A percentile compares a stretch with the other conserved stretches of the same genome.
Evolutionary conservation across 805 yeast genomes (phyloP).

Genomic region (Metschnikowia gelsemii): DNA sequence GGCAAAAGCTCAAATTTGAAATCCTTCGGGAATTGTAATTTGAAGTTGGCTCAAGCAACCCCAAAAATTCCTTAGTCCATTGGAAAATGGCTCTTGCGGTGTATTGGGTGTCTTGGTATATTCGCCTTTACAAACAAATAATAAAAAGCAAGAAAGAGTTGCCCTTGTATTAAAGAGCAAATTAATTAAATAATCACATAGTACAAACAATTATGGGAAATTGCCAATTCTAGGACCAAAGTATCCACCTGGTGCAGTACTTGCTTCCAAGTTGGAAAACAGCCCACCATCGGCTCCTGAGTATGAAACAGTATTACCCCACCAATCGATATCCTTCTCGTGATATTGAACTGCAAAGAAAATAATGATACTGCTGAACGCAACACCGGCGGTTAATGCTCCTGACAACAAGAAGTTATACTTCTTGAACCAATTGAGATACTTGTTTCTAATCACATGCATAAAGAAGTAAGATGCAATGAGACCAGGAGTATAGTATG

Average conservation of each 20-base stretch:
- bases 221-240: constrained; percentile 24
- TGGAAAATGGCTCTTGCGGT: not conserved
- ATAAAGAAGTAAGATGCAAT: constrained; percentile 33
- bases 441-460: constrained; percentile 38
- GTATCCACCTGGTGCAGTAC: constrained; percentile 22
- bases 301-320: constrained; percentile 55
- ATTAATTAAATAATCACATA: not conserved
- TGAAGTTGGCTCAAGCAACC: not conserved
- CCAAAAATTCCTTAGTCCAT: not conserved
- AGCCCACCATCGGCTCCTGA: constrained; percentile 36
- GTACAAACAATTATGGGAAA: constrained; percentile 26
- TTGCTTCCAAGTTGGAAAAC: constrained; percentile 4
- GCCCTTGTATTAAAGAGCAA: too few species aligned
- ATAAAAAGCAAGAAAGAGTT: too few species aligned
- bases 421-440: constrained; percentile 45
- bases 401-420: constrained; percentile 46
- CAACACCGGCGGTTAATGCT: constrained; percentile 45
- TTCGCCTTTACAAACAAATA: too few species aligned
- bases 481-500: constrained; percentile 46
- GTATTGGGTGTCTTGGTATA: too few species aligned
- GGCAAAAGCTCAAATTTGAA: not conserved
- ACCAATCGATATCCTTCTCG: constrained; percentile 47
- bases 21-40: not conserved
- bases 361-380: constrained; percentile 39
- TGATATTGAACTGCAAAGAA: constrained; percentile 32